Conservation (phyloP, 2,329 filamentous ascomycete species). For the Verticillium nonalfalfae region DNA sequence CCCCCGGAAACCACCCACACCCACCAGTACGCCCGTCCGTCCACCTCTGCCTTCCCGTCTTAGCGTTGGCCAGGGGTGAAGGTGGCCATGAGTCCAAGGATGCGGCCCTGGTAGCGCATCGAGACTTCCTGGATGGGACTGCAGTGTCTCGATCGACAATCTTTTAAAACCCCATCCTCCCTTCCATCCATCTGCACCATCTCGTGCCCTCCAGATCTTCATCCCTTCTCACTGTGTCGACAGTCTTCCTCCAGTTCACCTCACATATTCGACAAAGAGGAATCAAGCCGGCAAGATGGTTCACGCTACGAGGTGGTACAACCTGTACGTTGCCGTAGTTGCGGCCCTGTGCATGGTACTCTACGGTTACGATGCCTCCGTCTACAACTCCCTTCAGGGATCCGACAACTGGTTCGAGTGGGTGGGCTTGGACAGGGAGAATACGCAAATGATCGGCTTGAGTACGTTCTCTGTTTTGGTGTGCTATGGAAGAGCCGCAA, state of each 20-base stretch:
- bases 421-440: conserved; percentile 46
- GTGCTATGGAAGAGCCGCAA: neutral
- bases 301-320: conserved; percentile 32
- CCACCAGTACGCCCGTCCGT: conserved; percentile 1
- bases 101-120: neutral
- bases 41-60: neutral
- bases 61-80: neutral
- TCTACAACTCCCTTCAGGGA: conserved; percentile 66
- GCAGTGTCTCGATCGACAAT: conserved; percentile 1
- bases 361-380: conserved; percentile 69
- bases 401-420: conserved; percentile 60
- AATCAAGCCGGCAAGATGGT: conserved; percentile 22
- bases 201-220: neutral
- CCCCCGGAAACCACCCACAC: neutral
- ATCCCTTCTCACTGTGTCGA: neutral
- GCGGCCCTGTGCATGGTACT: conserved; percentile 70
- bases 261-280: neutral
- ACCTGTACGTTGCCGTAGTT: conserved; percentile 42
- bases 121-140: neutral
- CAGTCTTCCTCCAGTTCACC: neutral
- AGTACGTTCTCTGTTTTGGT: conserved; percentile 8
- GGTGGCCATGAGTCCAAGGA: neutral
- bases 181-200: neutral
- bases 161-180: conserved; percentile 2
- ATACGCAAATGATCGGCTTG: conserved; percentile 37